phyloP scores from a whole-genome alignment of 2,329 filamentous ascomycete species.

The Teratosphaeria nubilosa region DNA sequence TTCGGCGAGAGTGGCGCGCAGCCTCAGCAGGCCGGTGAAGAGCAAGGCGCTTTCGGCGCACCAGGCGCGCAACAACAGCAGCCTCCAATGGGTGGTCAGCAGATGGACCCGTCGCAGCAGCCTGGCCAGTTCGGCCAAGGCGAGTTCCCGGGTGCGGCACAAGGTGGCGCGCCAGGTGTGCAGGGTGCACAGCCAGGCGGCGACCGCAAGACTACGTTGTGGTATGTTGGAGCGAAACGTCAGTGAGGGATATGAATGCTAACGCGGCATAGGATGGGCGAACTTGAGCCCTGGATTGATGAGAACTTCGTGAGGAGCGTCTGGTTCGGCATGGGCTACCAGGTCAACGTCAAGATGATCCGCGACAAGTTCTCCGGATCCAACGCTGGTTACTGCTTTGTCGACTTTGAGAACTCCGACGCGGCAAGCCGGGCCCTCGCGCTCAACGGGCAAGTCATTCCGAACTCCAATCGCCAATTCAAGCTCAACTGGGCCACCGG shows the following conservation, averaged over 20 bases:
- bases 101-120: constrained; percentile 30
- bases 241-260: not conserved
- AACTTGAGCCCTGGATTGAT: constrained; percentile 98
- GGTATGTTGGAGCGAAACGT: constrained; percentile 28
- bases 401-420: constrained; percentile 76
- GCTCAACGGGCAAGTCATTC: constrained; percentile 80
- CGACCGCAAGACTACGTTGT: constrained; percentile 44
- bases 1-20: constrained; percentile 49
- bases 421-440: constrained; percentile 85
- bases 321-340: constrained; percentile 86
- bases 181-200: constrained; percentile 28
- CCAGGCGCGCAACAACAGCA: constrained; percentile 33
- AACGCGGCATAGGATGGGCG: constrained; percentile 69
- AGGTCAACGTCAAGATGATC: constrained; percentile 98
- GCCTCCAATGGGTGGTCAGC: constrained; percentile 1
- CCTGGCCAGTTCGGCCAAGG: constrained; percentile 46
- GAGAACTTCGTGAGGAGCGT: constrained; percentile 97
- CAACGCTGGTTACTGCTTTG: constrained; percentile 97
- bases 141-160: constrained; percentile 30
- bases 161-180: constrained; percentile 33
- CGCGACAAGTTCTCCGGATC: constrained; percentile 96
- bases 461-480: constrained; percentile 89
- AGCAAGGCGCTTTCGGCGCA: constrained; percentile 34
- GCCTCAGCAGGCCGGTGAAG: constrained; percentile 34
- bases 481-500: constrained; percentile 99